Conservation (phyloP, 192 early-diverging fungal species). For the Chytriomyces sp. region DNA sequence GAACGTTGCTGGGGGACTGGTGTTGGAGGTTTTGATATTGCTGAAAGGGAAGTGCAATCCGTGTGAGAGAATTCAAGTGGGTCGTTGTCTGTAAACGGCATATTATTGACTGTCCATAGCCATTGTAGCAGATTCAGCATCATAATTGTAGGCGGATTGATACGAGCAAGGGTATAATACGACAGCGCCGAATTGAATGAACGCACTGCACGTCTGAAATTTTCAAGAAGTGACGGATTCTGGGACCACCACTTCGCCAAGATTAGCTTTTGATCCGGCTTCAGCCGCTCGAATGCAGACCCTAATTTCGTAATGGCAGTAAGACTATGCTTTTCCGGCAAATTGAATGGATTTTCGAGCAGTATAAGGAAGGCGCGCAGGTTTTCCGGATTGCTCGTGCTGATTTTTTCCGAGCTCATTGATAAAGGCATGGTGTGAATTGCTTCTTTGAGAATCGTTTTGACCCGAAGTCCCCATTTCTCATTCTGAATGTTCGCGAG, state of each 20-base stretch:
- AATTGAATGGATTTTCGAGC: slow-evolving; percentile 23
- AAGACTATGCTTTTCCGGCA: neutral
- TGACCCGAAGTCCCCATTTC: slow-evolving; percentile 16
- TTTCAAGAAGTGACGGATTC: neutral
- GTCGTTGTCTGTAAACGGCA: slow-evolving; percentile 6
- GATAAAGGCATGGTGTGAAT: neutral
- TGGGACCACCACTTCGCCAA: slow-evolving; percentile 24
- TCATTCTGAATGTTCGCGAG: slow-evolving; percentile 10
- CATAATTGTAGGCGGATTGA: slow-evolving; percentile 15
- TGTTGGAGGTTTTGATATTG: neutral
- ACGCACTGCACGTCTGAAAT: slow-evolving; percentile 14
- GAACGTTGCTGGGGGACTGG: neutral
- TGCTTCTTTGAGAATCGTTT: slow-evolving; percentile 8
- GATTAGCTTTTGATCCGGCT: neutral
- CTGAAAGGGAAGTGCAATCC: neutral
- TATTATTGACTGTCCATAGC: slow-evolving; percentile 30
- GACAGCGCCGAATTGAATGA: slow-evolving; percentile 15
- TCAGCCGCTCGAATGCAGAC: neutral
- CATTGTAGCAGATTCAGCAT: slow-evolving; percentile 16
- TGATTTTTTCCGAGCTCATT: neutral
- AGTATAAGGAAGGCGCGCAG: slow-evolving; percentile 17
- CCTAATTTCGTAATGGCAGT: neutral
- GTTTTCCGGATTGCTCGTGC: neutral
- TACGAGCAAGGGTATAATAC: neutral
- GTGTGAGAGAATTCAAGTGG: slow-evolving; percentile 14